Base-by-base conservation (phyloP, 345 rosid genomes). In the Pseudoturritis turrita region DNA sequence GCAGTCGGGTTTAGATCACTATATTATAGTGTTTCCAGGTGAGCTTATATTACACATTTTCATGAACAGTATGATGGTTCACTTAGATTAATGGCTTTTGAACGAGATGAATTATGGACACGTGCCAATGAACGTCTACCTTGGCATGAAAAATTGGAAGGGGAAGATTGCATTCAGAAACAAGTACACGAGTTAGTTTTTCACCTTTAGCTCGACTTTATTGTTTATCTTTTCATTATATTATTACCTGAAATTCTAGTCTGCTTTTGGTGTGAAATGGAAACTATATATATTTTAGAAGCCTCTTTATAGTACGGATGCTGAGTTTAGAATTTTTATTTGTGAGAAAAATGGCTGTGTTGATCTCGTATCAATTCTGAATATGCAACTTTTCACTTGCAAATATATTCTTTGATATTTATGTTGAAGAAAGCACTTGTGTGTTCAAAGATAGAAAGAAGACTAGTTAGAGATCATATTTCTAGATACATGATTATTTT, bases 71-170 rank as follows among this genome's bases (percentile, higher is more conserved):
- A 79, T 73, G 82, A 78, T 54, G 91, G 91, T 70, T 91, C 85
- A 68, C 85, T 87, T 72, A 78, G 91, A 66, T 76, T 81, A 57
- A 85, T 94, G 91, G 98, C 92, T 78, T 91, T 94, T 73, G 85
- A 82, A 75, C 92, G 85, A 82, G 88, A 87, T 71, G 97, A 89
- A 70, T 81, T 94, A 72, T 86, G 99, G 96, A 76, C 83, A 79
- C 89, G 82, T 77, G 99, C 99, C 68, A 84, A 55, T 75, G 90
- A 89, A 50, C 95, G 96, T 54, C 87, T 91, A 68, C 86, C 93
- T 77, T 91, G 99, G 99, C 99, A 94, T 81, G 96, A 88, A 82
- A 88, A 84, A 76, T 76, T 94, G 79, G 96, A 91, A 65, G 99
- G 99, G 12, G 99, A 94, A 75, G 96, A 88, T 60, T 96, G 91